Percentiles rank a stretch among this genome's conserved stretches.
These are phyloP conservation scores for Annulohypoxylon truncatum DNA, from an alignment of 2,329 filamentous ascomycete genomes.

Conservation along the genomic window DNA sequence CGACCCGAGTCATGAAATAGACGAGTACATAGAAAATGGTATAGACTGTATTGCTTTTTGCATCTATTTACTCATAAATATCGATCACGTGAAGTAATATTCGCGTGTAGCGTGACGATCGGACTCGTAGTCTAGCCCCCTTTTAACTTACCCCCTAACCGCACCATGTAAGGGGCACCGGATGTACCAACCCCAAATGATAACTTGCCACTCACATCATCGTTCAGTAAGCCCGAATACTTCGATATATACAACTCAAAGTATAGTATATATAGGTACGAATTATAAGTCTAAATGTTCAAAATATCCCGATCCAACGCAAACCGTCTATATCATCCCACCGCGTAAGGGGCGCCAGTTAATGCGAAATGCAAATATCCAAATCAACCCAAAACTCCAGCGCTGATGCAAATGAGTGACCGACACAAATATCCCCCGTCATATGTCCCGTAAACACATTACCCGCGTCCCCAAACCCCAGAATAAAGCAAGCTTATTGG, in stretches of 20 bases:
- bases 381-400: conserved; percentile 9
- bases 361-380: background rate
- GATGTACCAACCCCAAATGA: background rate
- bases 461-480: background rate
- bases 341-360: background rate
- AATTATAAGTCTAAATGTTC: background rate
- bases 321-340: background rate
- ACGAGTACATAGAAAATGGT: background rate
- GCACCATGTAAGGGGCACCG: background rate
- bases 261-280: conserved; percentile 9
- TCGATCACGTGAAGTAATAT: background rate
- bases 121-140: background rate
- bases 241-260: background rate
- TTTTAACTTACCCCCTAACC: background rate
- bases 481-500: too few species aligned
- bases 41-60: background rate
- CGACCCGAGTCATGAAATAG: conserved; percentile 7
- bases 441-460: background rate
- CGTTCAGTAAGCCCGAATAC: background rate
- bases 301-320: background rate
- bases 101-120: background rate
- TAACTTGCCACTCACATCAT: background rate
- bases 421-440: background rate
- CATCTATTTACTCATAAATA: background rate
- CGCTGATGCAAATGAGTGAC: conserved; percentile 26